These are phyloP conservation scores for Peziza echinospora DNA, from an alignment of 495 filamentous ascomycete genomes.

Conservation along the genomic window DNA sequence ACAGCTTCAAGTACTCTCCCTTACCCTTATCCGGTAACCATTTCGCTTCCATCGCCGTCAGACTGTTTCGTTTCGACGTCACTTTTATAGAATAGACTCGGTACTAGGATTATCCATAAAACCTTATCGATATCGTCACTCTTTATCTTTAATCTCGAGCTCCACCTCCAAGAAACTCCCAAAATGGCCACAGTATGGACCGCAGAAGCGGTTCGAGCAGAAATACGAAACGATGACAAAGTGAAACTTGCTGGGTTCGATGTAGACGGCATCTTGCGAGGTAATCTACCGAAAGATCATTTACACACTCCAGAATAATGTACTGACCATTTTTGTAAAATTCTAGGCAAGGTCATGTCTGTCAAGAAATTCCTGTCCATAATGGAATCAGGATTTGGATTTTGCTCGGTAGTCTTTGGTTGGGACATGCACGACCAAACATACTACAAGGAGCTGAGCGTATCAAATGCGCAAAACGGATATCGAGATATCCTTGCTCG, in stretches of 20 bases:
- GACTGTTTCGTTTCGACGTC: too few species aligned
- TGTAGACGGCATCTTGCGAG: constrained; percentile 74
- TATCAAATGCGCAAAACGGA: constrained; percentile 84
- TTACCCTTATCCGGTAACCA: too few species aligned
- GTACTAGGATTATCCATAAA: too few species aligned
- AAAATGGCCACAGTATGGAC: constrained; percentile 24
- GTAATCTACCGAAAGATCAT: constrained; percentile 1
- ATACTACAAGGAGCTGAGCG: constrained; percentile 61
- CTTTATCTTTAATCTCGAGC: too few species aligned
- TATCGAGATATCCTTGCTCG: constrained; percentile 76
- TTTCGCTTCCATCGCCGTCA: too few species aligned
- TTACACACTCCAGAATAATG: background rate
- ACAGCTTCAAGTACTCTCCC: too few species aligned
- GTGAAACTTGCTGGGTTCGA: constrained; percentile 88
- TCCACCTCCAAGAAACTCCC: too few species aligned
- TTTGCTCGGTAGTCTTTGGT: constrained; percentile 90
- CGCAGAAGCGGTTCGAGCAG: constrained; percentile 35
- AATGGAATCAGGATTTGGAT: constrained; percentile 67
- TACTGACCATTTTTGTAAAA: background rate
- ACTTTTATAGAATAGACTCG: too few species aligned
- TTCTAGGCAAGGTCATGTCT: constrained; percentile 58
- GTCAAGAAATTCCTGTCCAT: constrained; percentile 92
- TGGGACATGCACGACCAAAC: constrained; percentile 97
- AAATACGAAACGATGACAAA: constrained; percentile 53
- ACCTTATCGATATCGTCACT: too few species aligned